Evolutionary conservation across 805 yeast genomes (phyloP), one percentile per base, ranked within the genome.

Genomic region (Pichia pseudocactophila): DNA sequence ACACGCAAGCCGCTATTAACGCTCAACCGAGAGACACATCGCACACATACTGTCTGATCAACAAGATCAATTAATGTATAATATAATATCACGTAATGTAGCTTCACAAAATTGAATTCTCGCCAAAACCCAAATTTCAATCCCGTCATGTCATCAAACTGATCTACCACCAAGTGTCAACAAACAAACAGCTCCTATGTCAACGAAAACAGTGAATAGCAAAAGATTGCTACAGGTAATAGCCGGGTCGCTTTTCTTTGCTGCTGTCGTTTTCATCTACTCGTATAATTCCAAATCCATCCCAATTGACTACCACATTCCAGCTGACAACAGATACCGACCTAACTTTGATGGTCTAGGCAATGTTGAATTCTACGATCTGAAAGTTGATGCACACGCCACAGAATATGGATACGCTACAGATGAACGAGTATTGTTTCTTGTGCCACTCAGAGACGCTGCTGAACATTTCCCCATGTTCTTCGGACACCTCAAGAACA

Each of bases 391-490:
- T 50, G 51, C 48, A 31, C 34, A 28, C 4, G 76, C 78, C 1
- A 47, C 63, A 7, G 57, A 66, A 4, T 63, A 72, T 50, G 80
- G 79, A 2, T 75, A 80, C 80, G 73, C 68, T 48, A 53, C 62
- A 25, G 70, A 70, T 20, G 78, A 75, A 49, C 50, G 78, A 18
- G 75, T 75, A 17, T 53, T 75, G 19, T 71, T 75, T 48, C 72
- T 78, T 49, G 80, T 75, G 6, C 80, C 81, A 2, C 61, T 75
- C 47, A 59, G 81, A 62, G 80, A 75, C 53, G 80, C 81, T 3
- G 71, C 78, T 7, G 67, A 73, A 15, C 80, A 75, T 54, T 63
- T 75, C 52, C 80, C 80, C 30, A 75, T 75, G 81, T 75, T 75
- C 50, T 75, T 75, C 50, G 65, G 70, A 30, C 79, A 74, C 52